Percentiles rank a stretch among this genome's conserved stretches.
These are phyloP conservation scores for Ogataea degrootiae DNA, from an alignment of 805 yeast genomes.

Conservation along the genomic window DNA sequence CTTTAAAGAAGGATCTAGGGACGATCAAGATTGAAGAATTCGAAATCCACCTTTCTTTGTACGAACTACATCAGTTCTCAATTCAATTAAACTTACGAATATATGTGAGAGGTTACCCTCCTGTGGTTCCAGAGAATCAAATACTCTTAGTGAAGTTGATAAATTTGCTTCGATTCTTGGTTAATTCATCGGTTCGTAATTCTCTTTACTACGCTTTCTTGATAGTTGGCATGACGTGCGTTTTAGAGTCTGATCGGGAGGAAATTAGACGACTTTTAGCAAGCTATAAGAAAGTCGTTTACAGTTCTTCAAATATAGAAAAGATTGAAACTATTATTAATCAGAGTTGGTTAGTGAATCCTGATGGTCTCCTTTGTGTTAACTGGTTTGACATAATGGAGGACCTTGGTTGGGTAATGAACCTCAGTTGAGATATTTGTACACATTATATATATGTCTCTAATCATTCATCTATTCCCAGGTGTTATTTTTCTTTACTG, in stretches of 20 bases:
- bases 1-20: conserved; percentile 1
- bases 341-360: conserved; percentile 29
- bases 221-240: conserved; percentile 22
- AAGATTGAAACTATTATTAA: conserved; percentile 24
- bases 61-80: conserved; percentile 24
- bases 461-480: too few relatives aligned
- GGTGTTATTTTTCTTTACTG: too few relatives aligned
- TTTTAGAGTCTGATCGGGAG: conserved; percentile 12
- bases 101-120: conserved; percentile 4
- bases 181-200: background rate
- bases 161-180: conserved; percentile 1
- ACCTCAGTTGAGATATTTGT: background rate
- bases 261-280: background rate
- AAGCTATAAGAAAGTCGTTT: background rate
- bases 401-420: background rate
- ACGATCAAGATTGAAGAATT: conserved; percentile 9
- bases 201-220: conserved; percentile 29
- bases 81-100: conserved; percentile 8
- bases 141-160: conserved; percentile 1
- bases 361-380: conserved; percentile 25
- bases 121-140: conserved; percentile 8
- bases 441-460: too few relatives aligned
- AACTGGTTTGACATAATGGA: conserved; percentile 29
- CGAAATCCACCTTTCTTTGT: conserved; percentile 25
- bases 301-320: conserved; percentile 21